A percentile compares a stretch with the other conserved stretches of the same genome.
These are phyloP conservation scores for Phyllostachys edulis DNA, from an alignment of 176 grass and related monocot genomes.

Conservation along the genomic window DNA sequence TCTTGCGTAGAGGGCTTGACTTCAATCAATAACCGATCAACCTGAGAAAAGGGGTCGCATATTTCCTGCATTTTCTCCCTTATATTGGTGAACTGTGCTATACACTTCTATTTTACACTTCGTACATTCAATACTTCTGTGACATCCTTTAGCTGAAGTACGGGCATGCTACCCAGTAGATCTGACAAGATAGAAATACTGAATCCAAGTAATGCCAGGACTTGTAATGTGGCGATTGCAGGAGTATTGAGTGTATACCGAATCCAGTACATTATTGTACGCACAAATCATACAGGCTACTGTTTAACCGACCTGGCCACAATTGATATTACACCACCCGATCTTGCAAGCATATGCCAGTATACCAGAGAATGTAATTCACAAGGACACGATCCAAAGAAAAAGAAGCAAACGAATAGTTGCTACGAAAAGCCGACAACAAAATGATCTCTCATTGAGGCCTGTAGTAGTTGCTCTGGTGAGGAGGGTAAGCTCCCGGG, in stretches of 20 bases:
- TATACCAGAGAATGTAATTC: slow-evolving; percentile 25
- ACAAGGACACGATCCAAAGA: slow-evolving; percentile 14
- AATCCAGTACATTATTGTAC: slow-evolving; percentile 47
- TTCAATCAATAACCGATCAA: no score
- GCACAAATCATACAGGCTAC: slow-evolving; percentile 38
- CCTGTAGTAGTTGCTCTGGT: slow-evolving; percentile 77
- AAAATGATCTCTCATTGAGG: slow-evolving; percentile 48
- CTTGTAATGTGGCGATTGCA: background rate
- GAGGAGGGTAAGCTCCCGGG: slow-evolving; percentile 52
- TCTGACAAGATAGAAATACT: background rate
- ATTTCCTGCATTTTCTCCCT: background rate
- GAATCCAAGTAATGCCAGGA: background rate
- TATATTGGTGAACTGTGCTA: background rate
- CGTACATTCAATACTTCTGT: background rate
- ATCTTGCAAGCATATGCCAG: background rate
- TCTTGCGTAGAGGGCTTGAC: no score
- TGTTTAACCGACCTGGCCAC: slow-evolving; percentile 20
- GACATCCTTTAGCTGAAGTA: background rate
- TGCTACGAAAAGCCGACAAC: background rate
- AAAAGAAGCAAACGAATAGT: slow-evolving; percentile 24
- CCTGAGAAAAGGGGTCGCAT: no score
- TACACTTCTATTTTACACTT: background rate
- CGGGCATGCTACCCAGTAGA: background rate
- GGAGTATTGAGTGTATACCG: background rate
- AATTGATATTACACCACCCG: slow-evolving; percentile 31